These are phyloP conservation scores for Limonium bicolor DNA, from an alignment of 148 eudicot genomes.

Conservation along the genomic window DNA sequence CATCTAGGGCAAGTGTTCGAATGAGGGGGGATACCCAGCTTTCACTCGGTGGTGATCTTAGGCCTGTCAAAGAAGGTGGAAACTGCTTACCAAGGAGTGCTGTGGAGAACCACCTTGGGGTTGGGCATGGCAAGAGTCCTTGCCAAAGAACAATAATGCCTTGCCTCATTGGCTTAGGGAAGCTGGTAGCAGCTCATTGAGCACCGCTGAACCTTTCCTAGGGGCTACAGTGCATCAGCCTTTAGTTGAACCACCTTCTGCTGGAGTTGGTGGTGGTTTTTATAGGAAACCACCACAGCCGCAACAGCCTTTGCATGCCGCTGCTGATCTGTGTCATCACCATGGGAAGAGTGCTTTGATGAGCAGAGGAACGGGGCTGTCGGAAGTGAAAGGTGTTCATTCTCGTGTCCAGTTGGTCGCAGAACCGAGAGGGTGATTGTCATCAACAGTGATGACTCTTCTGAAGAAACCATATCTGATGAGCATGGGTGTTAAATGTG, in stretches of 20 bases:
- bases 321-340: slow-evolving; percentile 3
- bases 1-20: no score
- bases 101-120: no score
- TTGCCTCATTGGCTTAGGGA: slow-evolving; percentile 35
- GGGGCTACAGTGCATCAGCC: slow-evolving; percentile 11
- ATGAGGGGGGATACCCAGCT: no score
- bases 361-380: slow-evolving; percentile 1
- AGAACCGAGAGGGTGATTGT: slow-evolving; percentile 16
- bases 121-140: slow-evolving; percentile 4
- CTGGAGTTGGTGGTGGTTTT: no score
- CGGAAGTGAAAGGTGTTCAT: neutral
- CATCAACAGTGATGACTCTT: slow-evolving; percentile 39
- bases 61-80: no score
- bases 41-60: no score
- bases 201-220: slow-evolving; percentile 7
- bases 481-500: no score
- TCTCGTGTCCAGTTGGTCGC: neutral
- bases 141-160: slow-evolving; percentile 2
- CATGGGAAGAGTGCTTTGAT: slow-evolving; percentile 3
- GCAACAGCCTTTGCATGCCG: slow-evolving; percentile 12
- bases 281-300: no score
- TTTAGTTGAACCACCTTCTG: no score
- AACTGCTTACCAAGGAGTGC: no score
- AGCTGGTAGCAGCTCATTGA: slow-evolving; percentile 3
- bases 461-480: slow-evolving; percentile 47